Conservation (phyloP, 192 early-diverging fungal genomes). For the Diversispora epigaea region DNA sequence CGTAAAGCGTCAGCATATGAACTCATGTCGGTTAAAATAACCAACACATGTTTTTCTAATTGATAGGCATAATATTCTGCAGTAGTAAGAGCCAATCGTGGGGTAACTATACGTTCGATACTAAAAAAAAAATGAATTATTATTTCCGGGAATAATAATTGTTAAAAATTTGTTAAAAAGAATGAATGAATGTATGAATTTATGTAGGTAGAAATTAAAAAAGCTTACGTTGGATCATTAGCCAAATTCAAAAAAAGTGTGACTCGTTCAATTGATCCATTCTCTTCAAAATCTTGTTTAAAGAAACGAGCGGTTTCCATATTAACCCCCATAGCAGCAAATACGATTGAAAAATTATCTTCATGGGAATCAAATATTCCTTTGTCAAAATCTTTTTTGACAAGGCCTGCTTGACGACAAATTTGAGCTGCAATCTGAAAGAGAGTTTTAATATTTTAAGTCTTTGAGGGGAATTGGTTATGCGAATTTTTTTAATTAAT, state of each 20-base stretch:
- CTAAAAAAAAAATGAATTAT: conserved; percentile 36
- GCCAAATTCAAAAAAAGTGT: conserved; percentile 99
- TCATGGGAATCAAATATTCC: conserved; percentile 93
- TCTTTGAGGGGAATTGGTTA: too few relatives aligned
- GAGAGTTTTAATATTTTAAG: too few relatives aligned
- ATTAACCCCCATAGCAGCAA: conserved; percentile 99
- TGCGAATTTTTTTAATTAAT: background rate
- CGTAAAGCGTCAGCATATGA: conserved; percentile 99
- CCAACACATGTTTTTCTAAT: conserved; percentile 97
- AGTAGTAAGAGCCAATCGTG: conserved; percentile 95
- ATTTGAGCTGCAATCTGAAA: conserved; percentile 96
- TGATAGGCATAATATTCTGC: conserved; percentile 99
- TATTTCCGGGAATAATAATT: background rate
- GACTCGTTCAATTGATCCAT: conserved; percentile 97
- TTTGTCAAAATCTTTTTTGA: conserved; percentile 81
- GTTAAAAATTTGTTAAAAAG: background rate
- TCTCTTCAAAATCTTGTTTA: conserved; percentile 99
- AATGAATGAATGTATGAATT: too few relatives aligned
- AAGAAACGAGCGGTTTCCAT: conserved; percentile 99
- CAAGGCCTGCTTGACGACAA: conserved; percentile 96
- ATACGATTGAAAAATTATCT: conserved; percentile 99
- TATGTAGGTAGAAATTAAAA: conserved; percentile 16
- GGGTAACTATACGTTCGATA: conserved; percentile 99
- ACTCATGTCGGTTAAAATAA: conserved; percentile 99
- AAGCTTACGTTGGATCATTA: conserved; percentile 90